Percentiles rank a stretch among this genome's conserved stretches.
Conservation (phyloP, 78 protist species). For the Blattamonas nauphoetae region DNA sequence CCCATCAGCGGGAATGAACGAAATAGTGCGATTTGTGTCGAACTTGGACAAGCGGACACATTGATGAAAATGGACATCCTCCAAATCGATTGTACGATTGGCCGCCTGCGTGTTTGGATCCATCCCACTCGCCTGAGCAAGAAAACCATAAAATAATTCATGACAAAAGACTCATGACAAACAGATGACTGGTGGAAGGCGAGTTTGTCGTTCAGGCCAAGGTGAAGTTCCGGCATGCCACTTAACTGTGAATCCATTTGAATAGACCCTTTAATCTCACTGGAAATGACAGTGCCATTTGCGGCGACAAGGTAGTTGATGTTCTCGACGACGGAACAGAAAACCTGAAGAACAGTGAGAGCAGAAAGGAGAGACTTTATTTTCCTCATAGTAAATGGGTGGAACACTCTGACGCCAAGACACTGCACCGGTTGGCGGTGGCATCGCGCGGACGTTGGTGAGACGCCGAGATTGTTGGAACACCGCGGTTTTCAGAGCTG, state of each 20-base stretch:
- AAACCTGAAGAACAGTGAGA: constrained; percentile 55
- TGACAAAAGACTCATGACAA: neutral
- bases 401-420: constrained; percentile 3
- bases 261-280: constrained; percentile 82
- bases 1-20: constrained; percentile 97
- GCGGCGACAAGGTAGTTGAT: constrained; percentile 65
- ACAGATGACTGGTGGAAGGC: constrained; percentile 57
- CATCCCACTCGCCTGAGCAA: neutral
- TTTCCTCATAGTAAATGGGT: neutral
- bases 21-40: constrained; percentile 88
- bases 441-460: neutral
- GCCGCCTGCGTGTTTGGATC: neutral
- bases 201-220: constrained; percentile 90
- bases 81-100: constrained; percentile 82
- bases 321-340: constrained; percentile 87
- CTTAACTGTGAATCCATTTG: constrained; percentile 76
- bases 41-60: constrained; percentile 88
- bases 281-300: constrained; percentile 69
- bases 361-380: neutral
- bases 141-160: neutral
- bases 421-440: constrained; percentile 4
- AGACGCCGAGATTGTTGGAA: neutral
- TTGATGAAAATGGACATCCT: constrained; percentile 96
- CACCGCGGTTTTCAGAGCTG: neutral
- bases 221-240: constrained; percentile 95